phyloP scores from a whole-genome alignment of 371 early-diverging fungal species.

The Mortierella sp. region DNA sequence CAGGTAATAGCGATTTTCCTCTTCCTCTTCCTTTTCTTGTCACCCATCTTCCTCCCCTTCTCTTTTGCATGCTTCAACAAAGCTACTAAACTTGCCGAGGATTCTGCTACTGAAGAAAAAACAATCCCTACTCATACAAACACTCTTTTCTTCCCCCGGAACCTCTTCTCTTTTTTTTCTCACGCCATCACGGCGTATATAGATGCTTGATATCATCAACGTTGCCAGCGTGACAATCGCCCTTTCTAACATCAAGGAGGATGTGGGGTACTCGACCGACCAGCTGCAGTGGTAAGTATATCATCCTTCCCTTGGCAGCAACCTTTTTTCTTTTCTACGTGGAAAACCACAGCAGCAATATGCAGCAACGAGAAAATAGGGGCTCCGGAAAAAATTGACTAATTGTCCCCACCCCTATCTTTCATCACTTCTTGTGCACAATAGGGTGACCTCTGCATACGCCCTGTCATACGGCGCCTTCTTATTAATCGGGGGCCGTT shows the following conservation, averaged over 20 bases:
- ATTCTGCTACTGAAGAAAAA: neutral
- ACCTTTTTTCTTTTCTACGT: neutral
- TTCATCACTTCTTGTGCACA: neutral
- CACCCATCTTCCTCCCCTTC: neutral
- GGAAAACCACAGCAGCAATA: neutral
- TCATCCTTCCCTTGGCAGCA: neutral
- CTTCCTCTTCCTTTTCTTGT: neutral
- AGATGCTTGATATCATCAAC: slow-evolving; percentile 46
- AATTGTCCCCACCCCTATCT: neutral
- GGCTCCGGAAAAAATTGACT: neutral
- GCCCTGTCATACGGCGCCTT: slow-evolving; percentile 60
- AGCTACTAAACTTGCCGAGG: neutral
- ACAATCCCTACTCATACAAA: neutral
- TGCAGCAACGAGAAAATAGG: neutral
- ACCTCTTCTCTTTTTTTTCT: neutral
- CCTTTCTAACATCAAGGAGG: slow-evolving; percentile 25
- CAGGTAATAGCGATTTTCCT: neutral
- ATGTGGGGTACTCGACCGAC: slow-evolving; percentile 24
- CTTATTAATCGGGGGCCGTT: slow-evolving; percentile 56
- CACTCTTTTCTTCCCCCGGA: too few relatives aligned
- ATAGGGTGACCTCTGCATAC: slow-evolving; percentile 56
- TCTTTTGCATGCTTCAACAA: neutral
- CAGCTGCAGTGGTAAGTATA: slow-evolving; percentile 37
- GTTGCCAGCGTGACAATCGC: slow-evolving; percentile 39
- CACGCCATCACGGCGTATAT: neutral